A percentile compares a stretch with the other conserved stretches of the same genome.
Evolutionary conservation across 768 basidiomycete genomes (phyloP).

Genomic region (Lentinus tigrinus): DNA sequence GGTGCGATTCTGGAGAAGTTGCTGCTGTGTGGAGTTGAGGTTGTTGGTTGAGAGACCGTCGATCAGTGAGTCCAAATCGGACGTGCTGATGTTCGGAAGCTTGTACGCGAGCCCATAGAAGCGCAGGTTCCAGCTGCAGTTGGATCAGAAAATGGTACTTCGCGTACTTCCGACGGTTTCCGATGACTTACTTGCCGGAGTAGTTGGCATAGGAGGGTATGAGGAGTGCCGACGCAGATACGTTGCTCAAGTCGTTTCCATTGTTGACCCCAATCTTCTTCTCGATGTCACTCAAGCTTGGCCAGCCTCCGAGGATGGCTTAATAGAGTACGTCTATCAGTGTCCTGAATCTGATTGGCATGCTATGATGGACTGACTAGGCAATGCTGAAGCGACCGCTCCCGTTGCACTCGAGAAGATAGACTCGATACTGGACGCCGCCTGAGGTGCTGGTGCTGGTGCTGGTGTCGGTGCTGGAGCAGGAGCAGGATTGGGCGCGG

Average conservation of each 20-base stretch:
- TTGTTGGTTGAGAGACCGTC: conserved; percentile 19
- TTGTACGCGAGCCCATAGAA: conserved; percentile 26
- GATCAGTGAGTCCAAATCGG: conserved; percentile 21
- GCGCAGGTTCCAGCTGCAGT: conserved; percentile 23
- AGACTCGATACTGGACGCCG: conserved; percentile 2
- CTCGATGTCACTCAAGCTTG: conserved; percentile 25
- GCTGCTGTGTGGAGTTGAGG: conserved; percentile 14
- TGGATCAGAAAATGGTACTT: not conserved
- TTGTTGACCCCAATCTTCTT: conserved; percentile 17
- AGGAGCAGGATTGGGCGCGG: not conserved
- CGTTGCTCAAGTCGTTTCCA: conserved; percentile 18
- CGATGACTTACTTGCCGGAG: conserved; percentile 10
- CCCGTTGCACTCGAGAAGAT: conserved; percentile 13
- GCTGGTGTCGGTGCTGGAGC: conserved; percentile 2
- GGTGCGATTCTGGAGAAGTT: conserved; percentile 23
- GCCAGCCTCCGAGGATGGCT: conserved; percentile 21
- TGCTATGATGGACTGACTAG: not conserved
- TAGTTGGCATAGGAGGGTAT: conserved; percentile 24
- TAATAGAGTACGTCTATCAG: not conserved
- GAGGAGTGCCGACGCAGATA: conserved; percentile 20
- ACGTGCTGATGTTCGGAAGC: conserved; percentile 19
- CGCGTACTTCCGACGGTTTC: too few species aligned
- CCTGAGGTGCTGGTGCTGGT: conserved; percentile 7
- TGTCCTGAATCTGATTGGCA: too few species aligned
- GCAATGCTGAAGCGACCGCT: conserved; percentile 13